Base-by-base conservation (phyloP, 2,329 filamentous ascomycete species). In the Fusarium tanahbumbuense region DNA sequence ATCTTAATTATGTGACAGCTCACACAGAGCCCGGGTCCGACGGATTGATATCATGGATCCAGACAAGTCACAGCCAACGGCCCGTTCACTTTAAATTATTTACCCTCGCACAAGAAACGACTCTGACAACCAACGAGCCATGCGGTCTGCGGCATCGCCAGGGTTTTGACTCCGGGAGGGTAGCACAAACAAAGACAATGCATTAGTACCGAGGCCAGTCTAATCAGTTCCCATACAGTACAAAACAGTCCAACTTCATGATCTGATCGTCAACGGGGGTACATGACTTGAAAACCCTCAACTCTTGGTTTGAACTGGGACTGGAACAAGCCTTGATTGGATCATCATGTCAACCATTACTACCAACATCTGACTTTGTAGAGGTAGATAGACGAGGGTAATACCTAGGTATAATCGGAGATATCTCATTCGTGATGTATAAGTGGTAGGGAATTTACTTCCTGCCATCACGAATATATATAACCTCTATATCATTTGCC, bases 11-110 rank as follows among this genome's bases (percentile, higher is more conserved):
- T 56, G 49, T 67, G 62, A 70, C 49, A 70, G 53, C 62, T 70
- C 67, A 70, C 30, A 44, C 42, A 34, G 44, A 18, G 20, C 65
- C 60, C 67, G 67, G 67, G 61, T 67, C 67, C 67, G 67, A 70
- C 44, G 56, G 41, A 41, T 53, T 47, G 45, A 40, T 46, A 65
- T 52, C 28, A 53, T 48, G 25, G 25, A n/a, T 32, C 28, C 53
- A 47, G 18, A 15, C 28, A 45, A 55, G 49, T 46, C 23, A 18
- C 44, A 28, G 34, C 41, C 37, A 64, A 23, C 23, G 40, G 25
- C 37, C 45, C 47, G 52, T 30, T 55, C 60, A 34, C 58, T 30
- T 47, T 32, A 22, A 28, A 50, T 22, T 32, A 22, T 45, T 48
- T 49, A 23, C 23, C 23, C 49, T 53, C 34, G 32, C 34, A 52